phyloP scores from a whole-genome alignment of 208 protist genomes.

The Porcisia hertigi region DNA sequence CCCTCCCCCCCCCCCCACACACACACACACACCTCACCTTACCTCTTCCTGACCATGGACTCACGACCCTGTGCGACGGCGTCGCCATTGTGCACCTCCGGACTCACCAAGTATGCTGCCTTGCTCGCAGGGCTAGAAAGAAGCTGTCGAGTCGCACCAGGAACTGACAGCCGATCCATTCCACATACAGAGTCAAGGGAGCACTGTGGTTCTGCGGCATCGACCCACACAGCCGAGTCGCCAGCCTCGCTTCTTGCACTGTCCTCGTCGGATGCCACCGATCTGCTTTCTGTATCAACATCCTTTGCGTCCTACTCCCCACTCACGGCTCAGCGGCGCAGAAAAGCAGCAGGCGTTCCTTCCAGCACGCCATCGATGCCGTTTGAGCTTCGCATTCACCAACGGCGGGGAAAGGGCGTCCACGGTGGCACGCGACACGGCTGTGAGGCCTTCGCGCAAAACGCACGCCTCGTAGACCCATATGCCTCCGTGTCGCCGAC shows the following conservation, averaged over 20 bases:
- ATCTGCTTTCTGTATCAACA: not conserved
- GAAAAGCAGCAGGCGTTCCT: not conserved
- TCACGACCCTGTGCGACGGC: not conserved
- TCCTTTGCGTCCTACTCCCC: slow-evolving; percentile 20
- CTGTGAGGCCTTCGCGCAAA: not conserved
- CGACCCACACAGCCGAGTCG: not conserved
- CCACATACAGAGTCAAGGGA: not conserved
- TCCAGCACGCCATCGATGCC: not conserved
- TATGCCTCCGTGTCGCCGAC: not conserved
- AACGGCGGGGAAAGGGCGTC: not conserved
- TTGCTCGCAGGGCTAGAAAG: slow-evolving; percentile 12
- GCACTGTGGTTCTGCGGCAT: not conserved
- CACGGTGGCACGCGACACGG: not conserved
- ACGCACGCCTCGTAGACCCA: not conserved
- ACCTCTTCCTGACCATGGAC: not conserved
- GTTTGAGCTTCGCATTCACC: slow-evolving; percentile 12
- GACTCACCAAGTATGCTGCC: not conserved
- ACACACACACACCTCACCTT: too few species aligned
- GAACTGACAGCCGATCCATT: not conserved
- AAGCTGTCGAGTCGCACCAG: slow-evolving; percentile 1
- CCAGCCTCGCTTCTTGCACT: not conserved
- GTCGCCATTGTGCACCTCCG: not conserved
- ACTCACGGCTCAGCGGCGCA: not conserved
- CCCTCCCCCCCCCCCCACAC: not conserved
- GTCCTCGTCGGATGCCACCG: not conserved